Percentiles rank a stretch among this genome's conserved stretches.
Conservation (phyloP, 2,329 filamentous ascomycete species). For the Xylariaceae sp. region DNA sequence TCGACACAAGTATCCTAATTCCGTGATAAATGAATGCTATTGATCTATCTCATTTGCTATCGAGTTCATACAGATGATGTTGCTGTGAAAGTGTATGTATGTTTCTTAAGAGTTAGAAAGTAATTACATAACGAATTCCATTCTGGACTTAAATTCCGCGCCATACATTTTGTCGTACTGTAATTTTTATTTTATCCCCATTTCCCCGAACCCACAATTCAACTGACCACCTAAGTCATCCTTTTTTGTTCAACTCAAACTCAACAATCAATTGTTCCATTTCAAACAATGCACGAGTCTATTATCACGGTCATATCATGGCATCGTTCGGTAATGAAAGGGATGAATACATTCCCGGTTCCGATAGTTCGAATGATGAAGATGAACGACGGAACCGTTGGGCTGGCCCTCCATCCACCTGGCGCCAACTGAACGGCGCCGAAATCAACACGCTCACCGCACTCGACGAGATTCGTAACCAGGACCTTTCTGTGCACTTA, state of each 20-base stretch:
- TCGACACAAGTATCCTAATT: not conserved
- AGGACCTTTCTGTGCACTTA: slow-evolving; percentile 68
- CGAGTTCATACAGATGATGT: too few species aligned
- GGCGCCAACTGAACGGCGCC: slow-evolving; percentile 55
- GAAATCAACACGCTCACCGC: slow-evolving; percentile 60
- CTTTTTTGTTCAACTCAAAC: not conserved
- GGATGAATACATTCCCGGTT: slow-evolving; percentile 33
- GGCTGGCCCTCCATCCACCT: slow-evolving; percentile 60
- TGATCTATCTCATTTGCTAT: not conserved
- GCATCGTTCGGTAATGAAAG: slow-evolving; percentile 18
- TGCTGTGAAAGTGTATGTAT: too few species aligned
- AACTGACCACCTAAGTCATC: not conserved
- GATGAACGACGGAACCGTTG: slow-evolving; percentile 64
- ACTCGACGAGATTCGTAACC: slow-evolving; percentile 56
- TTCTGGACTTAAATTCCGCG: too few species aligned
- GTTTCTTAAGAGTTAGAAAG: too few species aligned
- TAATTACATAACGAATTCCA: too few species aligned
- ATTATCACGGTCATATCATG: slow-evolving; percentile 14
- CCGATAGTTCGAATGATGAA: slow-evolving; percentile 35
- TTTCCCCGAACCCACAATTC: slow-evolving; percentile 8
- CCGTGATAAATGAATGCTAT: not conserved
- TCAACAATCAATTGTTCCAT: not conserved
- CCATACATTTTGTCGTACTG: not conserved
- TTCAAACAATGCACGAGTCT: not conserved
- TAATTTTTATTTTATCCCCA: not conserved